A percentile compares a stretch with the other conserved stretches of the same genome.
Evolutionary conservation across 805 yeast genomes (phyloP).

Genomic region (Tetrapisispora taiwanensis): DNA sequence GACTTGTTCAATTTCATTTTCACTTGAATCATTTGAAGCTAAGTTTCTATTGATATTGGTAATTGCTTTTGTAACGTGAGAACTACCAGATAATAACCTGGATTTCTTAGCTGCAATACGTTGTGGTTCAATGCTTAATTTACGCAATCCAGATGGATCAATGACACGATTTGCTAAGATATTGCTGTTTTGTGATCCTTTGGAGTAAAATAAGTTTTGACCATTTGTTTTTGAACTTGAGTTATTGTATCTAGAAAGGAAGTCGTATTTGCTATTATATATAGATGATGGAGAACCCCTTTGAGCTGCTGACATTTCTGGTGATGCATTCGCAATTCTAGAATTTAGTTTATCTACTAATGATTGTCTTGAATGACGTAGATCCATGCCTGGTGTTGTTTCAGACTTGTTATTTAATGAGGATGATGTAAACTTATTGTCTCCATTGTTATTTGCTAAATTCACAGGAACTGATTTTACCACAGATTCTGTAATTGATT

Average conservation of each 20-base stretch:
- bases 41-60: background rate
- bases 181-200: constrained; percentile 6
- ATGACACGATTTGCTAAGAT: constrained; percentile 6
- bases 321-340: constrained; percentile 19
- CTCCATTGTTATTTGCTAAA: background rate
- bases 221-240: constrained; percentile 4
- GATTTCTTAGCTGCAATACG: constrained; percentile 37
- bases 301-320: constrained; percentile 23
- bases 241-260: background rate
- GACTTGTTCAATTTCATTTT: too few relatives aligned
- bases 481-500: constrained; percentile 29
- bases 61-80: constrained; percentile 13
- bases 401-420: too few relatives aligned
- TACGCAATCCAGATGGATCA: constrained; percentile 26
- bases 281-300: constrained; percentile 27
- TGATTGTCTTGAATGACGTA: constrained; percentile 18
- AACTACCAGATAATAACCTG: constrained; percentile 27
- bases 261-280: constrained; percentile 6
- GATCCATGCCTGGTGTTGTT: constrained; percentile 2
- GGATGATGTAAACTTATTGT: background rate
- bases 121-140: constrained; percentile 32
- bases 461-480: background rate
- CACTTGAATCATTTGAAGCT: background rate
- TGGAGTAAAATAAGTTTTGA: constrained; percentile 5
- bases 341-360: constrained; percentile 31